These are phyloP conservation scores for Rhizodiscina lignyota DNA, from an alignment of 495 filamentous ascomycete species.

Conservation along the genomic window DNA sequence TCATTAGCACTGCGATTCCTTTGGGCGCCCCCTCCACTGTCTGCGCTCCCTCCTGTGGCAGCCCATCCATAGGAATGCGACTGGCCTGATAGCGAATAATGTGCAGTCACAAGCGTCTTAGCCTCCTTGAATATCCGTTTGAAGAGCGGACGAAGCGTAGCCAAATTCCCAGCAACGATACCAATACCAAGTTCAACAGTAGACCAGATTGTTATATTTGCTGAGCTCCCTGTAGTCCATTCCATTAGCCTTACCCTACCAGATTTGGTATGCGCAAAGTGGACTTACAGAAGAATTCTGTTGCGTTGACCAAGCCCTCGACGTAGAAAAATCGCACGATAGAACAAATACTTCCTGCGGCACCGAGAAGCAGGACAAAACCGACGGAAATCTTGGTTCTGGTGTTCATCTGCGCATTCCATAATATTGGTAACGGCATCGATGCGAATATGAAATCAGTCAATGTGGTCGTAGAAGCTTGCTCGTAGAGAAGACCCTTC, in stretches of 20 bases:
- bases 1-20: too few relatives aligned
- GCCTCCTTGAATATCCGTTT: conserved; percentile 3
- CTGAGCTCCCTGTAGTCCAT: conserved; percentile 15
- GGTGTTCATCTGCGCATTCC: conserved; percentile 14
- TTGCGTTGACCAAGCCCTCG: conserved; percentile 10
- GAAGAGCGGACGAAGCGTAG: conserved; percentile 17
- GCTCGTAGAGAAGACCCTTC: conserved; percentile 11
- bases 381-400: conserved; percentile 18
- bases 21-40: too few relatives aligned
- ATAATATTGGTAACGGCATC: conserved; percentile 16
- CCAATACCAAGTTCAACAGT: conserved; percentile 17
- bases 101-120: too few relatives aligned
- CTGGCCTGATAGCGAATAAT: too few relatives aligned
- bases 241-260: too few relatives aligned
- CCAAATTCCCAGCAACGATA: conserved; percentile 17
- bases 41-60: too few relatives aligned
- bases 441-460: conserved; percentile 16
- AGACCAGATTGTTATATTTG: conserved; percentile 16
- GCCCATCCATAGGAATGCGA: too few relatives aligned
- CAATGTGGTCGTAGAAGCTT: conserved; percentile 13
- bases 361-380: conserved; percentile 16
- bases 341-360: conserved; percentile 16
- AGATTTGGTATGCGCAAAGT: too few relatives aligned
- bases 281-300: conserved; percentile 18
- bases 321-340: conserved; percentile 16